phyloP scores from a whole-genome alignment of 1,284 basidiomycete species.

The Microbotryomycetes sp. region DNA sequence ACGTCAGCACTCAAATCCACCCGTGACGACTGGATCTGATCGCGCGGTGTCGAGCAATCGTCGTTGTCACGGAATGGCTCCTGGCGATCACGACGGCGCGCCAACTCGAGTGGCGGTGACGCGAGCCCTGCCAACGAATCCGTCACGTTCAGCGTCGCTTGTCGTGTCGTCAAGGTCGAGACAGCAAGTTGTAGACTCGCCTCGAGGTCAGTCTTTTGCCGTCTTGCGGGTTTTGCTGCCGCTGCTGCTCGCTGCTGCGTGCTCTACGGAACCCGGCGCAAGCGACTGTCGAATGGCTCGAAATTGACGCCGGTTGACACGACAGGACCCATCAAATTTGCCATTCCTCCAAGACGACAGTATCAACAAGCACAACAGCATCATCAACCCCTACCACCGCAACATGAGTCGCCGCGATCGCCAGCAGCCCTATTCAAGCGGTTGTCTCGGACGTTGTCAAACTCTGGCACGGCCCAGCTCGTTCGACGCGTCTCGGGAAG shows the following conservation, averaged over 20 bases:
- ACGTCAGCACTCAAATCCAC: too few species aligned
- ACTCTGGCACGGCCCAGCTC: slow-evolving; percentile 10
- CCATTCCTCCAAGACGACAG: background rate
- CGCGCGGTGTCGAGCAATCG: too few species aligned
- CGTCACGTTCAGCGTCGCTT: background rate
- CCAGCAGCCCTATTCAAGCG: slow-evolving; percentile 11
- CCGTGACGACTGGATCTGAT: too few species aligned
- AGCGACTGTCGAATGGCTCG: too few species aligned
- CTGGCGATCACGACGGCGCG: too few species aligned
- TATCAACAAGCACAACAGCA: background rate
- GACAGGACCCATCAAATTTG: slow-evolving; percentile 2
- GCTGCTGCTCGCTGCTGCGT: background rate
- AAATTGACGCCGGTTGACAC: too few species aligned
- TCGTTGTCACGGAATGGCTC: too few species aligned
- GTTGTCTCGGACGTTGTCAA: slow-evolving; percentile 14
- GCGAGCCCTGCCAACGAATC: background rate
- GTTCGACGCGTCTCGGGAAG: slow-evolving; percentile 17
- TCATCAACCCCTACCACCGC: background rate
- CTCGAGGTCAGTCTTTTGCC: background rate
- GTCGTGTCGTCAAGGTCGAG: background rate
- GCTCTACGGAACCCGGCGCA: too few species aligned
- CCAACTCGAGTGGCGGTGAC: background rate
- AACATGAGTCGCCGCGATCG: background rate
- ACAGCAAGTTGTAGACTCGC: background rate
- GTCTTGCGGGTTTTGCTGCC: background rate